Evolutionary conservation across 192 early-diverging fungal species (phyloP).

Genomic region (Backusella circina): DNA sequence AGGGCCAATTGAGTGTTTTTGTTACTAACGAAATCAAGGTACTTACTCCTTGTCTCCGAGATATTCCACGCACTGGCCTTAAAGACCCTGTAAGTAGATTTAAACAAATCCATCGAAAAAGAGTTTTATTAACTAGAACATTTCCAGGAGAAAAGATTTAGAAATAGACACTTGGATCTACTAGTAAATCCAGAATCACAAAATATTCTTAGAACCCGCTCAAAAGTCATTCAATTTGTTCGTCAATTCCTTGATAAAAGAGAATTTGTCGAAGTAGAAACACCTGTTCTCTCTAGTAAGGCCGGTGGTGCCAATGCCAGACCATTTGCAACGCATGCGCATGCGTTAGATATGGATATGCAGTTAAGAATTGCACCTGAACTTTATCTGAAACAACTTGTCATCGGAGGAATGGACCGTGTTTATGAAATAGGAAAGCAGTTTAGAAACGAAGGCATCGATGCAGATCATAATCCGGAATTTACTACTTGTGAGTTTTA

Average conservation of each 20-base stretch:
- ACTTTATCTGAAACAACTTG: slow-evolving; percentile 83
- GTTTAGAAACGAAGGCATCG: slow-evolving; percentile 90
- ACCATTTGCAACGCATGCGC: slow-evolving; percentile 69
- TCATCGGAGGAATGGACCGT: slow-evolving; percentile 79
- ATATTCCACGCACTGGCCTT: slow-evolving; percentile 61
- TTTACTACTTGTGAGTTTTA: slow-evolving; percentile 92
- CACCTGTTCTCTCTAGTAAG: slow-evolving; percentile 68
- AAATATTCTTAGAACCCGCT: slow-evolving; percentile 51
- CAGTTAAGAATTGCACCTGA: slow-evolving; percentile 82
- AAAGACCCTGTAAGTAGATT: slow-evolving; percentile 47
- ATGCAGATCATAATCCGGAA: slow-evolving; percentile 86
- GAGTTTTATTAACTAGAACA: neutral
- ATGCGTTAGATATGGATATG: slow-evolving; percentile 67
- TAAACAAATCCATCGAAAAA: neutral
- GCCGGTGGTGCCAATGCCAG: slow-evolving; percentile 80
- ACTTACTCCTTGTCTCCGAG: slow-evolving; percentile 66
- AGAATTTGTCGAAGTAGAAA: slow-evolving; percentile 82
- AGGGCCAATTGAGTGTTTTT: slow-evolving; percentile 67
- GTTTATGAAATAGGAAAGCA: slow-evolving; percentile 91
- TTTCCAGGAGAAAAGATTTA: slow-evolving; percentile 59
- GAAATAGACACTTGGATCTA: slow-evolving; percentile 72
- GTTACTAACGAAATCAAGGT: slow-evolving; percentile 46
- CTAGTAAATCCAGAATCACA: slow-evolving; percentile 59
- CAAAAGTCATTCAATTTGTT: slow-evolving; percentile 59
- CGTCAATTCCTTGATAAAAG: slow-evolving; percentile 59